phyloP scores from a whole-genome alignment of 495 filamentous ascomycete species.

The Neurospora tetrasperma region DNA sequence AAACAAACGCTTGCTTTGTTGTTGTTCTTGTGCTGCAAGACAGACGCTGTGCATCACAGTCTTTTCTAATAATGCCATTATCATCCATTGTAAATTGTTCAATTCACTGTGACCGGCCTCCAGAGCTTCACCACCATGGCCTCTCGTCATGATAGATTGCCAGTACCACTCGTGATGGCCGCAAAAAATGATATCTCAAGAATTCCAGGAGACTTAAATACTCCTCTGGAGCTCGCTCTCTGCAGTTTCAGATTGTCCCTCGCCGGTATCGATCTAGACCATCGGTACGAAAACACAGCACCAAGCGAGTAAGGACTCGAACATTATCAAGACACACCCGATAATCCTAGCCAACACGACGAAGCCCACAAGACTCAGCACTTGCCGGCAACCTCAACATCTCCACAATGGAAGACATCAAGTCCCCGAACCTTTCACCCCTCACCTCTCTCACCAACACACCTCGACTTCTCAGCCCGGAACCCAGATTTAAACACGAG shows the following conservation, averaged over 20 bases:
- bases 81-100: background rate
- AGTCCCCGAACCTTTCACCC: background rate
- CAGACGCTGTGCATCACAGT: background rate
- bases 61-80: background rate
- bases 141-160: background rate
- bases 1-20: background rate
- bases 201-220: background rate
- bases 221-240: background rate
- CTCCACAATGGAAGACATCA: background rate
- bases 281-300: background rate
- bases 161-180: background rate
- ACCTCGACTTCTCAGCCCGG: background rate
- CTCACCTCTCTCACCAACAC: background rate
- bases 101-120: background rate
- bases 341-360: background rate
- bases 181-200: background rate
- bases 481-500: background rate
- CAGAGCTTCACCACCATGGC: background rate
- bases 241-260: background rate
- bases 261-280: background rate
- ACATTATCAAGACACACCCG: background rate
- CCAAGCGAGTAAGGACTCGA: background rate
- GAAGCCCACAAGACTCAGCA: background rate
- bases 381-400: background rate
- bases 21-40: background rate